Evolutionary conservation across 495 filamentous ascomycete genomes (phyloP).

Genomic region (Lasiosphaeris hirsuta): DNA sequence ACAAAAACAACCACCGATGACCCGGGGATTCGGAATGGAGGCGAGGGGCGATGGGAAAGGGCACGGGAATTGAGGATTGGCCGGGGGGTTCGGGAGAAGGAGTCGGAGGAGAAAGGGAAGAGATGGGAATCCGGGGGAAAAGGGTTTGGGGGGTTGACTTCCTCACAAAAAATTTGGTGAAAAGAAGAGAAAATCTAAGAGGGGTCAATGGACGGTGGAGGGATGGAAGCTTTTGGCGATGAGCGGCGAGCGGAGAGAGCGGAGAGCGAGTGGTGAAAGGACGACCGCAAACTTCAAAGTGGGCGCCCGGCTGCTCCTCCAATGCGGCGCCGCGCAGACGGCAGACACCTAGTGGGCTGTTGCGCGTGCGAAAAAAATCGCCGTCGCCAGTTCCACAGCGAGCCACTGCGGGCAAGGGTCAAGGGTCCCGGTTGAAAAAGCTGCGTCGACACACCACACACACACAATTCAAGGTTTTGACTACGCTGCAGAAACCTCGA

Average conservation of each 20-base stretch:
- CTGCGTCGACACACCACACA: background rate
- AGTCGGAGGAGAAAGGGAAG: constrained; percentile 1
- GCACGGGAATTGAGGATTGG: background rate
- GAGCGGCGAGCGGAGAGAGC: constrained; percentile 6
- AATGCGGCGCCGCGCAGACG: background rate
- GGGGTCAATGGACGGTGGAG: constrained; percentile 17
- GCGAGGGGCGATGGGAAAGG: background rate
- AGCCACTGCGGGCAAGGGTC: background rate
- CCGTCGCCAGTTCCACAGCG: background rate
- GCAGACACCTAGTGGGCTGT: background rate
- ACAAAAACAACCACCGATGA: constrained; percentile 8
- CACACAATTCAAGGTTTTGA: background rate
- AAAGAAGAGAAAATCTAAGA: constrained; percentile 28
- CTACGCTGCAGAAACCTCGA: constrained; percentile 5
- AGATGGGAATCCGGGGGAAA: background rate
- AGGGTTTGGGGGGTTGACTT: constrained; percentile 4
- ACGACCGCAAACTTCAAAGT: constrained; percentile 10
- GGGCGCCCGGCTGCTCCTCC: background rate
- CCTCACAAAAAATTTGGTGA: constrained; percentile 11
- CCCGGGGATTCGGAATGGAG: constrained; percentile 15
- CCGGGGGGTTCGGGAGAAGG: background rate
- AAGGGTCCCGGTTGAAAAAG: background rate
- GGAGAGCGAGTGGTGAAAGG: constrained; percentile 6
- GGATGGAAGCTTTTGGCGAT: constrained; percentile 15
- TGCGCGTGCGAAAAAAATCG: constrained; percentile 10